Evolutionary conservation across 768 basidiomycete species (phyloP), one percentile per base, ranked within the genome.

Genomic region (Boletus pseudopeckii): DNA sequence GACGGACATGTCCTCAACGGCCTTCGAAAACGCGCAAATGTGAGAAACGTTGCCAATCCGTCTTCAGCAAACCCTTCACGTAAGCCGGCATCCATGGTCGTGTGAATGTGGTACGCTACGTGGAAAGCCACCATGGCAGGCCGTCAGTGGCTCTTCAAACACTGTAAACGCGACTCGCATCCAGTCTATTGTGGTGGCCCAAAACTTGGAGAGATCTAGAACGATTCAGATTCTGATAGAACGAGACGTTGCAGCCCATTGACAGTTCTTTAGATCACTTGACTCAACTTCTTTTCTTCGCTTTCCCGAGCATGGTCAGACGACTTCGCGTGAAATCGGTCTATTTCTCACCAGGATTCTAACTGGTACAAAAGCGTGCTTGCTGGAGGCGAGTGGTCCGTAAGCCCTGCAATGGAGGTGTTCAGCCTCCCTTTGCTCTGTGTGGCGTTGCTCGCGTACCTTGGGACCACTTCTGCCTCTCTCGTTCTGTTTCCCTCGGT

Each of bases 401-500:
- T 17, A 2, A 43, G 45, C 45, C 40, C 18, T 17, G 53, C 50
- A 15, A 55, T 63, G 59, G 59, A 37, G 41, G 48, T 53, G 4
- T 58, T 70, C 18, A 20, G 56, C 43, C 28, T 70, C 42, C 48
- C 64, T 18, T 41, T 50, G 14, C 44, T 68, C 14, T 70, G 62
- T 33, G 56, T 58, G 2, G 42, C 42, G 2, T 40, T 68, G 9
- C 48, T 66, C 32, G 55, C 60, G 0, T 61, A 47, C 48, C 53
- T 68, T 36, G 50, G 55, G 15, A 36, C 48, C 11, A 32, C 46
- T 3, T 39, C 48, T 41, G 39, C 59, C 5, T 45, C 62, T 14
- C 55, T 69, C 42, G 15, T 57, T 10, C 39, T 55, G 1, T 77
- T 73, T 52, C 68, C 71, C 5, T 75, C 73, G 10, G 52, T 52